Conservation (phyloP, 2,329 filamentous ascomycete species). For the Drechslerella stenobrocha region DNA sequence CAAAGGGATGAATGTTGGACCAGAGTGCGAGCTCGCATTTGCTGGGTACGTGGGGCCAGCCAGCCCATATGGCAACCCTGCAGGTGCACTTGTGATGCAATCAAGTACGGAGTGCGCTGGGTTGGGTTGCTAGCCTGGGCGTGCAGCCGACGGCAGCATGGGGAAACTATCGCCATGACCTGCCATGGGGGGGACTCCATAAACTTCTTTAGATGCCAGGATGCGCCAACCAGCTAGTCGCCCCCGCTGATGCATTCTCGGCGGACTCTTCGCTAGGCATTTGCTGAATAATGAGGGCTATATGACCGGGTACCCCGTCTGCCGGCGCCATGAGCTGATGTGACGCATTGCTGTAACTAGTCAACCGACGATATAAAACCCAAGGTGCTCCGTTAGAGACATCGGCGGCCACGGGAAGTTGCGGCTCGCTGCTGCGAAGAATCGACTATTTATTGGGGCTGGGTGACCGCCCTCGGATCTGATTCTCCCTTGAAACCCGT, state of each 20-base stretch:
- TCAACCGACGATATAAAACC: slow-evolving; percentile 46
- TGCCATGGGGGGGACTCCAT: background rate
- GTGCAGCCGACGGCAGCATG: background rate
- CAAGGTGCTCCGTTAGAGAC: slow-evolving; percentile 23
- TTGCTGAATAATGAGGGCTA: background rate
- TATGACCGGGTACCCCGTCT: slow-evolving; percentile 1
- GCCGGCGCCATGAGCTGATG: slow-evolving; percentile 30
- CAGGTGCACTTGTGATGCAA: background rate
- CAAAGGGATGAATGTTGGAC: background rate
- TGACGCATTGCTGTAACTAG: slow-evolving; percentile 19
- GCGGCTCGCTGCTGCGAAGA: background rate
- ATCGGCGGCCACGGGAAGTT: slow-evolving; percentile 11
- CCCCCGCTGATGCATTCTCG: no score
- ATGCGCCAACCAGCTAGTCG: background rate
- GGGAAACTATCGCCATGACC: slow-evolving; percentile 1
- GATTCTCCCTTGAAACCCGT: slow-evolving; percentile 44
- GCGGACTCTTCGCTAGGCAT: no score
- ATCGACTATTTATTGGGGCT: background rate
- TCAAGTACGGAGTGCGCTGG: background rate
- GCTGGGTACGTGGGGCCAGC: slow-evolving; percentile 1
- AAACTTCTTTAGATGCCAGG: background rate
- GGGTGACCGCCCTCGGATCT: background rate
- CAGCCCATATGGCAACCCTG: background rate
- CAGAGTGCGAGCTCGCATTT: background rate
- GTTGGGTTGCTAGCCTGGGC: background rate